A percentile compares a stretch with the other conserved stretches of the same genome.
Evolutionary conservation across 768 basidiomycete genomes (phyloP).

Genomic region (Pulveroboletus sp.): DNA sequence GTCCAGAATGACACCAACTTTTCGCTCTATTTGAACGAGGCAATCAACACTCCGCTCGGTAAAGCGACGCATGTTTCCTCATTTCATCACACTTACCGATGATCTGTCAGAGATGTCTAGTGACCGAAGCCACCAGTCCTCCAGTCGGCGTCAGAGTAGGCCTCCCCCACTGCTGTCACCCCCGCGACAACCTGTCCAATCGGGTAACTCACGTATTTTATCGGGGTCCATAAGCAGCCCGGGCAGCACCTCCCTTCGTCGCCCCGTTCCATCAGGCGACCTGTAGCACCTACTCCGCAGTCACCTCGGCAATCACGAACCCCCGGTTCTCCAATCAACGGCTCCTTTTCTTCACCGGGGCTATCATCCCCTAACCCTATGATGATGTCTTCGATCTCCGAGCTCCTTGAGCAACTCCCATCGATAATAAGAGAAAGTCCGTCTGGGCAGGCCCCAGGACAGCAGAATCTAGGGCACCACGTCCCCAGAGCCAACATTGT

Average conservation of each 20-base stretch:
- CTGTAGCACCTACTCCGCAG: constrained; percentile 4
- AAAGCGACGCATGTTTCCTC: not conserved
- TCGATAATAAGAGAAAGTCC: fast-evolving
- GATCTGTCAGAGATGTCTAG: not conserved
- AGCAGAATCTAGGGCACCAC: not conserved
- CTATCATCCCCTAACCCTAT: not conserved
- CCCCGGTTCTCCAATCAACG: not conserved
- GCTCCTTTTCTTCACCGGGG: not conserved
- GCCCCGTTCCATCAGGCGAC: not conserved
- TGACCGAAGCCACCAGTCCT: not conserved
- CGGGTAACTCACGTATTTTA: not conserved
- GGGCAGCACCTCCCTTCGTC: not conserved
- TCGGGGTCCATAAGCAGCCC: not conserved
- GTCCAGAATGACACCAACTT: not conserved
- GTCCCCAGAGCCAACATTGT: not conserved
- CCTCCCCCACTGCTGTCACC: not conserved
- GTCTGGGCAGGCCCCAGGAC: not conserved
- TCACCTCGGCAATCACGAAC: not conserved
- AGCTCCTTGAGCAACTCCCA: not conserved
- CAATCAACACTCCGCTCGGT: constrained; percentile 3
- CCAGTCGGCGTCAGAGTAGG: not conserved
- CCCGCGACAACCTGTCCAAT: not conserved
- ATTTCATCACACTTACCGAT: not conserved
- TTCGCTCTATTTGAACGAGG: not conserved
- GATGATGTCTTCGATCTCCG: not conserved